Evolutionary conservation across 164 flowering plant genomes (phyloP).

Genomic region (Brasenia schreberi): DNA sequence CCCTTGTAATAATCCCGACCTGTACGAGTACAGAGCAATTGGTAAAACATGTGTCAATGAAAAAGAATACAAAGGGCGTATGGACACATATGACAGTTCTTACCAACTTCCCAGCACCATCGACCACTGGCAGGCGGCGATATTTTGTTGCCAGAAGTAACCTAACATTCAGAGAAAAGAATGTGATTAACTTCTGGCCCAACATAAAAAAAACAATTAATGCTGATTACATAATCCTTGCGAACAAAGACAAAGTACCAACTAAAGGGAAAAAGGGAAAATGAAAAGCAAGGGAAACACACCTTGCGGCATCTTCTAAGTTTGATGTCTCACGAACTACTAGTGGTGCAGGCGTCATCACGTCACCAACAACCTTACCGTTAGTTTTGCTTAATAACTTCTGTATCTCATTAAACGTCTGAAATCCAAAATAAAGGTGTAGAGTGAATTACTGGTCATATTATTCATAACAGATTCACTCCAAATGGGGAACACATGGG

Average conservation of each 20-base stretch:
- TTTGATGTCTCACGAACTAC: constrained; percentile 74
- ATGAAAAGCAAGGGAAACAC: not conserved
- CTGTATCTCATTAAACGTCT: constrained; percentile 90
- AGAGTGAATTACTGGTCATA: too few relatives aligned
- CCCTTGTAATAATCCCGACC: constrained; percentile 91
- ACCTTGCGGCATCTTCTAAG: constrained; percentile 96
- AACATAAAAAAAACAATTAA: too few relatives aligned
- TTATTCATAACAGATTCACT: too few relatives aligned
- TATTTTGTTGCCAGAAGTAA: constrained; percentile 83
- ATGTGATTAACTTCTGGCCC: not conserved
- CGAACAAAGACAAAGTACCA: not conserved
- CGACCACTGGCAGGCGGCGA: constrained; percentile 89
- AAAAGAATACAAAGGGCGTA: not conserved
- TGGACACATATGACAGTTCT: constrained; percentile 6
- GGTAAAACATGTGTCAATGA: not conserved
- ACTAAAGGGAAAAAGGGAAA: not conserved
- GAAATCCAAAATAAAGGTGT: constrained; percentile 9
- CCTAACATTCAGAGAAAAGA: constrained; percentile 14
- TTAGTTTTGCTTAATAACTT: constrained; percentile 77
- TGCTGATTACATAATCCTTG: too few relatives aligned
- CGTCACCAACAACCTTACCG: constrained; percentile 66
- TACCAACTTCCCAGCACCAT: constrained; percentile 78
- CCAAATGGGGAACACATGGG: not conserved
- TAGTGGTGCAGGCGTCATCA: constrained; percentile 89
- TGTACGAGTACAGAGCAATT: constrained; percentile 5